phyloP scores from a whole-genome alignment of 441 rosid genomes.

The Breynia disticha region DNA sequence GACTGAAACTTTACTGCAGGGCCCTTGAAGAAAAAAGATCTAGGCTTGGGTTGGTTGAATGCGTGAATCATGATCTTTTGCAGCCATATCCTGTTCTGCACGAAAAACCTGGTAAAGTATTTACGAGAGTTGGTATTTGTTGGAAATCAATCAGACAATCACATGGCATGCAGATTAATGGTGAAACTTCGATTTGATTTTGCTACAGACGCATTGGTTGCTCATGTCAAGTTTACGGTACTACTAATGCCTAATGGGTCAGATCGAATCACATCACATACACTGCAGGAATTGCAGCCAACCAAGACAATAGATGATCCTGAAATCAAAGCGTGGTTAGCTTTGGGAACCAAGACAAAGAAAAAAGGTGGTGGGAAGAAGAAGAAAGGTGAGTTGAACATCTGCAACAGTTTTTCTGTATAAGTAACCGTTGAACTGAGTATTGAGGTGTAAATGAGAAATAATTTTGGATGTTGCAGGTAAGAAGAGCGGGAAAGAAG shows the following conservation, averaged over 20 bases:
- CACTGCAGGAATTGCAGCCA: conserved; percentile 66
- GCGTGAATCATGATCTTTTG: conserved; percentile 84
- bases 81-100: conserved; percentile 92
- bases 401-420: background rate
- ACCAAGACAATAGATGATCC: conserved; percentile 75
- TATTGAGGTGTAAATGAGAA: too few species aligned
- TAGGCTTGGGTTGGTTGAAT: conserved; percentile 81
- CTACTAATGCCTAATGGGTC: conserved; percentile 94
- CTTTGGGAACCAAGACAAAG: conserved; percentile 81
- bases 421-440: background rate
- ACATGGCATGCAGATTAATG: background rate
- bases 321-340: conserved; percentile 89
- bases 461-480: too few species aligned
- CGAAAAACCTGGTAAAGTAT: conserved; percentile 73
- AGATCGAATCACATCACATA: conserved; percentile 73
- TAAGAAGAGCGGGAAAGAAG: conserved; percentile 71
- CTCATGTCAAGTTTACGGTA: conserved; percentile 83
- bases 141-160: background rate
- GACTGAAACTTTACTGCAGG: conserved; percentile 26
- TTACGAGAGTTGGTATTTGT: background rate
- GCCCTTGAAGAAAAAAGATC: conserved; percentile 94
- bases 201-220: conserved; percentile 64
- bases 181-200: too few species aligned
- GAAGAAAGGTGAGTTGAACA: conserved; percentile 63
- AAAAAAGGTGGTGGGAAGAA: conserved; percentile 95